Evolutionary conservation across 2,329 filamentous ascomycete genomes (phyloP), one percentile per base, ranked within the genome.

Genomic region (Fusarium foetens): DNA sequence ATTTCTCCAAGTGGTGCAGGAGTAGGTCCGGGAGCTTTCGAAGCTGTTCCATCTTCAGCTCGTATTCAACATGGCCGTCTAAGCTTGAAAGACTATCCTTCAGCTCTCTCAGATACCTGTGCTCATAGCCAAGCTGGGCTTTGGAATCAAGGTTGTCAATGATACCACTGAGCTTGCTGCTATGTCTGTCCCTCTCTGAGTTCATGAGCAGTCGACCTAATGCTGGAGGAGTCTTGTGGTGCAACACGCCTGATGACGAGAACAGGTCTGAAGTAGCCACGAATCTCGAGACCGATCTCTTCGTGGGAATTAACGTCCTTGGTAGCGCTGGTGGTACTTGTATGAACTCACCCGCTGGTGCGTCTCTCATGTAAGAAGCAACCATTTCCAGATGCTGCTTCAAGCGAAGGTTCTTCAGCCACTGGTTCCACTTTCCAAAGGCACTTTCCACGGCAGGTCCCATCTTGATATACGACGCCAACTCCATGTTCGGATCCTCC

Each of bases 341-440:
- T 19, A 41, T 13, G 10, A 7, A 12, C 14, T 8, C 21, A 5
- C 16, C 12, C 8, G 25, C 1, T 6, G 53, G 36, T 13, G 68
- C 11, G 9, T 62, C 33, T 16, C 5, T 39, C 9, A 75, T 25
- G 0, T 19, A 10, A 6, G 45, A 17, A 6, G 42, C 52, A 8
- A 74, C n/a, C 1, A 14, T 2, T 12, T 60, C 45, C 5, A 75
- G 48, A 42, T 74, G 68, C 5, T 21, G 17, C 16, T 60, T 52
- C 52, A 71, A 72, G 2, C 49, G 36, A 16, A 53, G 25, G 13
- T 77, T 77, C 5, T 61, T 23, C 21, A 45, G 65, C 73, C 74
- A 76, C 3, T 21, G 13, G 6, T 12, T 39, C 73, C 69, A 75
- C 9, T 25, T 53, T 4, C n/a, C 23, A 7, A 17, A 1, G 1